Percentiles rank a stretch among this genome's conserved stretches.
Conservation (phyloP, 257 asterid genomes). For the Misopates orontium region DNA sequence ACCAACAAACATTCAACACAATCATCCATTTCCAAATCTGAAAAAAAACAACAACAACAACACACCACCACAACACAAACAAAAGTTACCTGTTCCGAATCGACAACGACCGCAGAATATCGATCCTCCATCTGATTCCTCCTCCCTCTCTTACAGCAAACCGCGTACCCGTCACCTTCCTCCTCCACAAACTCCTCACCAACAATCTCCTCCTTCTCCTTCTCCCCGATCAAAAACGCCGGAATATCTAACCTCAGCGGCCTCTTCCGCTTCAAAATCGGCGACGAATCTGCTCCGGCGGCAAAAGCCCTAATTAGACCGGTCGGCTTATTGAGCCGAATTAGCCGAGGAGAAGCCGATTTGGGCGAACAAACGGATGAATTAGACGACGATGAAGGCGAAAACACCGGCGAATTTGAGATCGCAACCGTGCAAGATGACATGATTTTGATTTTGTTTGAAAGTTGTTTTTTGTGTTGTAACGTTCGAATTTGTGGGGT, state of each 20-base stretch:
- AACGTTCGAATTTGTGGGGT: slow-evolving; percentile 47
- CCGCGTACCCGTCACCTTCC: slow-evolving; percentile 75
- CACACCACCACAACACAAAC: not conserved
- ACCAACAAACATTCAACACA: not conserved
- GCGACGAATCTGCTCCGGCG: slow-evolving; percentile 39
- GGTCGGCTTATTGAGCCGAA: slow-evolving; percentile 59
- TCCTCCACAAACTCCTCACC: slow-evolving; percentile 37
- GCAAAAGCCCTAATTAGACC: slow-evolving; percentile 51
- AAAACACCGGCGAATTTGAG: slow-evolving; percentile 65
- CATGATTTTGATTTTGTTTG: slow-evolving; percentile 23
- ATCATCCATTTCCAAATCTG: not conserved
- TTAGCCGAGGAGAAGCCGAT: slow-evolving; percentile 57
- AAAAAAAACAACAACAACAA: not conserved
- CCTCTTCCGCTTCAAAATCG: slow-evolving; percentile 58
- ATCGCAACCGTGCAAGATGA: slow-evolving; percentile 55
- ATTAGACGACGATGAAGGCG: slow-evolving; percentile 40
- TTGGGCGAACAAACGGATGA: slow-evolving; percentile 39
- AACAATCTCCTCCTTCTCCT: slow-evolving; percentile 19
- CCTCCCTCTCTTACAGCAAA: slow-evolving; percentile 80
- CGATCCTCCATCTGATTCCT: slow-evolving; percentile 87
- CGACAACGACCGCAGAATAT: slow-evolving; percentile 59
- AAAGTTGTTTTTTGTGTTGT: slow-evolving; percentile 15
- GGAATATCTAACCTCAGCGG: slow-evolving; percentile 62
- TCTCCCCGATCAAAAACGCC: slow-evolving; percentile 32
- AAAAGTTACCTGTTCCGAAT: slow-evolving; percentile 56